Evolutionary conservation across 2,329 filamentous ascomycete genomes (phyloP).

Genomic region (Cladophialophora carrionii): DNA sequence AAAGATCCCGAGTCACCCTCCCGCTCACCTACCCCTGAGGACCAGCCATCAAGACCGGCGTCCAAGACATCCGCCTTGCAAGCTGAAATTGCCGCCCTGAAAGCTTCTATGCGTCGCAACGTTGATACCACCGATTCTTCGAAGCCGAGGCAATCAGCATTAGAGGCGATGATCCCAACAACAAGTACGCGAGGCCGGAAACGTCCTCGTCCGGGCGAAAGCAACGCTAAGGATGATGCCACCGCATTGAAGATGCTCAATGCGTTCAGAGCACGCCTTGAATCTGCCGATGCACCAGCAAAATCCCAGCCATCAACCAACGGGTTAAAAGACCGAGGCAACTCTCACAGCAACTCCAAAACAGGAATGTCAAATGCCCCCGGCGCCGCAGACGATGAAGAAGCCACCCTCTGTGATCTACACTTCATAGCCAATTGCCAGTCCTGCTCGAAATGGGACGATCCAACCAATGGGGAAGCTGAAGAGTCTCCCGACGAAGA

Average conservation of each 20-base stretch:
- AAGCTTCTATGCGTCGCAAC: conserved; percentile 54
- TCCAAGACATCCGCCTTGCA: conserved; percentile 45
- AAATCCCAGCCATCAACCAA: conserved; percentile 23
- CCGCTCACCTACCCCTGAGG: conserved; percentile 41
- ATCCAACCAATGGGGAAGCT: conserved; percentile 56
- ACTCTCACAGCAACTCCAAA: conserved; percentile 11
- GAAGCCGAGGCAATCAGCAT: conserved; percentile 49
- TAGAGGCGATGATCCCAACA: conserved; percentile 54
- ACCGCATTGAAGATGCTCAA: conserved; percentile 72
- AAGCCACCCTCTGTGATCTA: conserved; percentile 80
- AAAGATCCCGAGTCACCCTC: conserved; percentile 50
- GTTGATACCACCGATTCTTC: conserved; percentile 43
- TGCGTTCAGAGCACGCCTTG: conserved; percentile 78
- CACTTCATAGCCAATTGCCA: conserved; percentile 97
- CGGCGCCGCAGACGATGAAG: conserved; percentile 55
- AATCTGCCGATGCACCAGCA: conserved; percentile 47
- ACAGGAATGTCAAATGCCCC: conserved; percentile 11
- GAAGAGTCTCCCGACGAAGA: conserved; percentile 58
- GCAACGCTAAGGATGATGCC: conserved; percentile 59
- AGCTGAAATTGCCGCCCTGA: conserved; percentile 51
- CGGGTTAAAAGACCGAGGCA: conserved; percentile 17
- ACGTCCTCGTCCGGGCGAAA: conserved; percentile 46
- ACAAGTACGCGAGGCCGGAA: conserved; percentile 53
- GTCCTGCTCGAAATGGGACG: conserved; percentile 84
- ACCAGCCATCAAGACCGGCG: conserved; percentile 18